phyloP scores from a whole-genome alignment of 495 filamentous ascomycete species.

The Annulohypoxylon bovei region DNA sequence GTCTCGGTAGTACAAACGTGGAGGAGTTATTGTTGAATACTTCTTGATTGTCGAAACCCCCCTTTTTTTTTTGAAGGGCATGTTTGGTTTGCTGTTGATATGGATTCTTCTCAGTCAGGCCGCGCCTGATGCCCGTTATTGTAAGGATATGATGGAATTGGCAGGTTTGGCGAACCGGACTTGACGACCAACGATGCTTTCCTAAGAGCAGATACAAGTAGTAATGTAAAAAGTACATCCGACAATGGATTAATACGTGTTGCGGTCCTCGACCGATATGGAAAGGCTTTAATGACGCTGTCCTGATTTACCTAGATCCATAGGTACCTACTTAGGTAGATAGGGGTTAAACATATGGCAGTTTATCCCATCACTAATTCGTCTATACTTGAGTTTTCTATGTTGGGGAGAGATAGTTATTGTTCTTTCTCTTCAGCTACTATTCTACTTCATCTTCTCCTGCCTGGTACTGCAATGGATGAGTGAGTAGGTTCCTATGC shows the following conservation, averaged over 20 bases:
- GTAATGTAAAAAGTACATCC: conserved; percentile 45
- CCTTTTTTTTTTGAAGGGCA: conserved; percentile 1
- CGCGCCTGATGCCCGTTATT: conserved; percentile 11
- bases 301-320: not conserved
- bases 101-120: conserved; percentile 8
- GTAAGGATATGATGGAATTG: conserved; percentile 40
- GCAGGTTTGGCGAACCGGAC: conserved; percentile 32
- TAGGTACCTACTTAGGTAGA: not conserved
- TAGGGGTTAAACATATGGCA: not conserved
- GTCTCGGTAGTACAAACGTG: conserved; percentile 15
- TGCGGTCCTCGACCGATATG: not conserved
- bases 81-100: conserved; percentile 13
- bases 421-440: not conserved
- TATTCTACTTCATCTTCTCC: not conserved
- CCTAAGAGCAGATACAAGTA: conserved; percentile 39
- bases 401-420: not conserved
- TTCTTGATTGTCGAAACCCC: conserved; percentile 9
- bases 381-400: not conserved
- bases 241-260: conserved; percentile 14
- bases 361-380: not conserved
- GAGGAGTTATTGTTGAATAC: conserved; percentile 28
- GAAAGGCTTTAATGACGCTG: no score
- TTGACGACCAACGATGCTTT: conserved; percentile 37
- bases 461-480: not conserved
- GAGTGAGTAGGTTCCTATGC: not conserved